phyloP scores from a whole-genome alignment of 768 basidiomycete genomes.

The Auriscalpium orientale region DNA sequence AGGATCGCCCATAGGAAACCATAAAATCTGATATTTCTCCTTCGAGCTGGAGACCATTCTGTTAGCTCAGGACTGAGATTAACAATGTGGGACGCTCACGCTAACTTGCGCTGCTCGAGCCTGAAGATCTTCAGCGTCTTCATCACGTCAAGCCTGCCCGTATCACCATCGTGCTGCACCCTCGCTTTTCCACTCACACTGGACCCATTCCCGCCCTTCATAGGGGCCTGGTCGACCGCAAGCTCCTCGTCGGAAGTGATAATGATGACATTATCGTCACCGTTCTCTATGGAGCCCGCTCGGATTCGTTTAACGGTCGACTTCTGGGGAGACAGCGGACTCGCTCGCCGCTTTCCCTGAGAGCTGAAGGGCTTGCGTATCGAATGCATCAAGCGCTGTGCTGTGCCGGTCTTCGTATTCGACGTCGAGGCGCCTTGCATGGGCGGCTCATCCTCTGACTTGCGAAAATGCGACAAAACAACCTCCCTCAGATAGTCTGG shows the following conservation, averaged over 20 bases:
- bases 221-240: constrained; percentile 6
- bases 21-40: constrained; percentile 74
- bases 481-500: neutral
- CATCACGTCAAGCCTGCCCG: constrained; percentile 19
- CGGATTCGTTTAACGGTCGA: constrained; percentile 13
- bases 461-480: constrained; percentile 2
- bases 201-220: neutral
- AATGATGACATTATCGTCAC: constrained; percentile 15
- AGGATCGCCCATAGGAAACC: constrained; percentile 66
- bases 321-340: neutral
- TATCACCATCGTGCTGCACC: constrained; percentile 1
- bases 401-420: neutral
- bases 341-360: constrained; percentile 1
- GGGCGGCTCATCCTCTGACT: neutral
- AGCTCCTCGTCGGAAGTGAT: constrained; percentile 23
- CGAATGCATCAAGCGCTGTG: neutral
- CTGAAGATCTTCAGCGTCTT: constrained; percentile 42
- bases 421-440: neutral
- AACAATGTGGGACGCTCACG: constrained; percentile 28
- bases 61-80: constrained; percentile 3
- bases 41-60: constrained; percentile 31
- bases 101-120: constrained; percentile 33
- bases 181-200: neutral
- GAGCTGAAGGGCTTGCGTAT: neutral
- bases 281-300: neutral